A percentile compares a stretch with the other conserved stretches of the same genome.
Evolutionary conservation across 441 rosid species (phyloP).

Genomic region (Adansonia grandidieri): DNA sequence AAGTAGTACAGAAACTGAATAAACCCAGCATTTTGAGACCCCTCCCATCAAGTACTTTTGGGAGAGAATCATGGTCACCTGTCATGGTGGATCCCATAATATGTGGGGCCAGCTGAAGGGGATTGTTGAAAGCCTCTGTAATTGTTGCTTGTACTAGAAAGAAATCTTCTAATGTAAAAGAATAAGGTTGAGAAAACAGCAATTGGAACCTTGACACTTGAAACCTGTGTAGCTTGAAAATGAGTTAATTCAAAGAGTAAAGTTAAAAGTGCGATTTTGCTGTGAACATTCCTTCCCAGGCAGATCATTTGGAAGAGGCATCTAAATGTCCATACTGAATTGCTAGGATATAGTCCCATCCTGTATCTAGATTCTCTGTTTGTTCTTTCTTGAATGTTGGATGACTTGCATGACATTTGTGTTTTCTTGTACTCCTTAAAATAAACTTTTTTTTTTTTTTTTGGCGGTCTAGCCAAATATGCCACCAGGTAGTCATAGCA

Average conservation of each 20-base stretch:
- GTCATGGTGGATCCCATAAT: slow-evolving; percentile 3
- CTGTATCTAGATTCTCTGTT: neutral
- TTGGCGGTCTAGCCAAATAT: neutral
- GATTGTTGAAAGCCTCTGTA: neutral
- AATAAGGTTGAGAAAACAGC: neutral
- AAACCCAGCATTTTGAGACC: slow-evolving; percentile 1
- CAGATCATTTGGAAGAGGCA: neutral
- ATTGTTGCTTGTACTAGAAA: neutral
- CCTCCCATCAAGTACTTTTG: neutral
- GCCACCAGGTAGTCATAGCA: neutral
- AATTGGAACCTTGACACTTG: neutral
- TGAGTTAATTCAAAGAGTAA: neutral
- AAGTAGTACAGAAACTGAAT: neutral
- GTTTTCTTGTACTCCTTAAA: slow-evolving; percentile 13
- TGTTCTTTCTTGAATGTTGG: neutral
- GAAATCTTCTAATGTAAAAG: neutral
- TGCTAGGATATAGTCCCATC: neutral
- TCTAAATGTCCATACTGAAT: neutral
- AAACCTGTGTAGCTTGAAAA: neutral
- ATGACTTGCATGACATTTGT: neutral
- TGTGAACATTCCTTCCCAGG: neutral
- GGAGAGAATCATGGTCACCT: neutral
- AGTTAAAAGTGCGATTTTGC: neutral
- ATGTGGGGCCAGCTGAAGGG: neutral
- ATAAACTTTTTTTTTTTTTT: neutral